A percentile compares a stretch with the other conserved stretches of the same genome.
Evolutionary conservation across 805 yeast species (phyloP).

Genomic region (Yarrowia sp.): DNA sequence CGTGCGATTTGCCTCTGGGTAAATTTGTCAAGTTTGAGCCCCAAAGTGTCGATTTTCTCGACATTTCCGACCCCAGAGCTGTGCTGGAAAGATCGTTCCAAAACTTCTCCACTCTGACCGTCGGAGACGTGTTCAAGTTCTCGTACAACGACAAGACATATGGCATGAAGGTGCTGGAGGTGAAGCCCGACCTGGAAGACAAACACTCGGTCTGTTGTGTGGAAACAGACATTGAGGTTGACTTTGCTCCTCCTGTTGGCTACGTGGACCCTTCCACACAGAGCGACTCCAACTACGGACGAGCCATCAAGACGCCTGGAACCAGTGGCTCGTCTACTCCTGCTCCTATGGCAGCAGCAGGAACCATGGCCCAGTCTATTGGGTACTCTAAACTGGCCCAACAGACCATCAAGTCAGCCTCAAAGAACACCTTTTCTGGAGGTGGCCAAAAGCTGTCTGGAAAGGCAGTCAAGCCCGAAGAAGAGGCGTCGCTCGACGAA

Average conservation of each 20-base stretch:
- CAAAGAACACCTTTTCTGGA: constrained; percentile 46
- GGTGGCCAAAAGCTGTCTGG: constrained; percentile 68
- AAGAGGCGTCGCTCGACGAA: constrained; percentile 21
- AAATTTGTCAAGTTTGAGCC: constrained; percentile 91
- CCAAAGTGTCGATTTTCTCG: constrained; percentile 87
- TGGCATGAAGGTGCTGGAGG: constrained; percentile 80
- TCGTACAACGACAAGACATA: constrained; percentile 75
- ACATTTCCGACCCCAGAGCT: constrained; percentile 93
- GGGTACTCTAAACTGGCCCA: constrained; percentile 53
- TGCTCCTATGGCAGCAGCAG: constrained; percentile 30
- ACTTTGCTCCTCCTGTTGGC: constrained; percentile 98
- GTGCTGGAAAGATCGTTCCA: constrained; percentile 90
- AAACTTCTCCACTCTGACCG: constrained; percentile 82
- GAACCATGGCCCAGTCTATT: constrained; percentile 65
- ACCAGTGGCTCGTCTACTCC: constrained; percentile 27
- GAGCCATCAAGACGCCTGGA: constrained; percentile 19
- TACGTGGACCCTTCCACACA: constrained; percentile 79
- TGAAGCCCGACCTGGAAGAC: constrained; percentile 64
- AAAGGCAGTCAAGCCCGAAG: constrained; percentile 21
- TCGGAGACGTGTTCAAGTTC: constrained; percentile 79
- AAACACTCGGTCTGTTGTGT: constrained; percentile 79
- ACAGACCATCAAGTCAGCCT: constrained; percentile 18
- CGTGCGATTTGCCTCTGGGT: constrained; percentile 81
- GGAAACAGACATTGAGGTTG: constrained; percentile 95
- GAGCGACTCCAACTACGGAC: constrained; percentile 23